A percentile compares a stretch with the other conserved stretches of the same genome.
phyloP scores from a whole-genome alignment of 768 basidiomycete genomes.

The Phaffia australis region DNA sequence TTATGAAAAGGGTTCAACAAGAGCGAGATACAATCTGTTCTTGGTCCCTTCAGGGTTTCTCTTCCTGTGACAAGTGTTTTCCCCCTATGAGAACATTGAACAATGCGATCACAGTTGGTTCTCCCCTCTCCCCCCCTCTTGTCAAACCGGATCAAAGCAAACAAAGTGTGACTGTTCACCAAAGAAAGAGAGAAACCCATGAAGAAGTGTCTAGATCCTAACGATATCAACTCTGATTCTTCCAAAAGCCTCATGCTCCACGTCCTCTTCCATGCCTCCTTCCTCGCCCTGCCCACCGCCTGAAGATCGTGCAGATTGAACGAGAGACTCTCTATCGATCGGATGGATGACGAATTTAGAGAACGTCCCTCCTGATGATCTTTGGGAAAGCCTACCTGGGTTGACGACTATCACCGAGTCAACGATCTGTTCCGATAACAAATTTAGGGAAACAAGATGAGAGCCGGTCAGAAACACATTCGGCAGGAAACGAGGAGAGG shows the following conservation, averaged over 20 bases:
- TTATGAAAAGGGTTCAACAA: too few species aligned
- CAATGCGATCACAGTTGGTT: too few species aligned
- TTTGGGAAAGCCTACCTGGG: slow-evolving; percentile 55
- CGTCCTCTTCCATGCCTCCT: slow-evolving; percentile 28
- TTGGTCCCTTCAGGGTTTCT: too few species aligned
- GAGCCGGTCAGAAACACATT: not conserved
- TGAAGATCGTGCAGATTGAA: slow-evolving; percentile 16
- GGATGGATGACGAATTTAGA: slow-evolving; percentile 41
- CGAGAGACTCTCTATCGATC: slow-evolving; percentile 30
- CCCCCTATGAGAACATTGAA: too few species aligned
- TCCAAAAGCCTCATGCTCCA: slow-evolving; percentile 39
- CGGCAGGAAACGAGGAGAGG: not conserved
- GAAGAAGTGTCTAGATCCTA: slow-evolving; percentile 32
- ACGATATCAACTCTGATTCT: slow-evolving; percentile 41
- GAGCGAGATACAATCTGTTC: too few species aligned
- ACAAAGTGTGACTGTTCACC: too few species aligned
- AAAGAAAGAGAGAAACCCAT: too few species aligned
- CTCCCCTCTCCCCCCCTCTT: too few species aligned
- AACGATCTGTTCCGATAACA: slow-evolving; percentile 48
- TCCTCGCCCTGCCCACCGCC: slow-evolving; percentile 21
- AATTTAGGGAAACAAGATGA: not conserved
- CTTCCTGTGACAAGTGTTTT: too few species aligned
- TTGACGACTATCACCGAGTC: slow-evolving; percentile 72
- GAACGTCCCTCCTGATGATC: slow-evolving; percentile 40
- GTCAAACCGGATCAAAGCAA: too few species aligned